Base-by-base conservation (phyloP, 306 rosid genomes). In the Pterocarpus macrocarpus region DNA sequence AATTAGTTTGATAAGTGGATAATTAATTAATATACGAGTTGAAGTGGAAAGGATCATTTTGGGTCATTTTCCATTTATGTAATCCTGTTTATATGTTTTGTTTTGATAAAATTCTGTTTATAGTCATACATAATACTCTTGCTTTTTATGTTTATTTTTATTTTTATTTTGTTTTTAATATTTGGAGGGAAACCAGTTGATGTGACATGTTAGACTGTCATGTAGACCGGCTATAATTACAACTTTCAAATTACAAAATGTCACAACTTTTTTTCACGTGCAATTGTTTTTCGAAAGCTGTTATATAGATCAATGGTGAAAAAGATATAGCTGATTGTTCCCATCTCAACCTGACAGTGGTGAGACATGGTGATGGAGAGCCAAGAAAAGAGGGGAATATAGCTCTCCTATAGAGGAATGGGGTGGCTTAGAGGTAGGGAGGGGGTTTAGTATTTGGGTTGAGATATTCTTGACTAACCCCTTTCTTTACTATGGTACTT, bases 161-260 rank as follows among this genome's bases (percentile, higher is more conserved):
- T n/a, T n/a, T 28, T 11, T 34, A 5, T 22, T 22, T 22, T 22
- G 28, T 4, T 16, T 7, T 22, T 7, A 12, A 6, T 69, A 41
- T 68, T 69, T 58, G 63, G 39, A 47, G 17, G 33, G 36, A 6
- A 11, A 12, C 10, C 10, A 33, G 34, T n/a, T 22, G 63, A 36
- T 43, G 4, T 32, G 66, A 41, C 28, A 44, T 8, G 8, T 32
- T 58, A 53, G 61, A 49, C 58, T 49, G 53, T 41, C 34, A 36
- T 69, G 81, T 38, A 53, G 12, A 16, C 28, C 1, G 32, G 72
- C 8, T 43, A 57, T 8, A 14, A 39, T 65, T 50, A 78, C 61
- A 32, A 58, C 61, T 68, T 68, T 52, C 4, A 63, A 53, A 75
- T 77, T 56, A 28, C 28, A 70, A 69, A 35, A 4, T 49, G 63